phyloP scores from a whole-genome alignment of 176 grass and related monocot species.

The Elymus sibiricus region DNA sequence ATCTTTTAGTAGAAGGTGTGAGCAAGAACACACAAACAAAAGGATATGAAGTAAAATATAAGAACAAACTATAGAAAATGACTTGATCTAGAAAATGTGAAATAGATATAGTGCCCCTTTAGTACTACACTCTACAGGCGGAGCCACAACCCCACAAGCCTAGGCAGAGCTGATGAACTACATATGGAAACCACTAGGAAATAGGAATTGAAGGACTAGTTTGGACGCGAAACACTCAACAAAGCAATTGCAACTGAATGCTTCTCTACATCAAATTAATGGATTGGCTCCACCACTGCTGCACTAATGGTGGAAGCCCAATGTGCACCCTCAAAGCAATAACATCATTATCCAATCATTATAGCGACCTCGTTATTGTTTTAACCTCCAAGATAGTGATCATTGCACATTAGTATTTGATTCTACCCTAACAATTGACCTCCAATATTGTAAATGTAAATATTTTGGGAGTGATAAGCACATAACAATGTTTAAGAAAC shows the following conservation, averaged over 20 bases:
- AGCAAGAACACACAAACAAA: neutral
- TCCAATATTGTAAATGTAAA: neutral
- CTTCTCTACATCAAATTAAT: neutral
- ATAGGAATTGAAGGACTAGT: neutral
- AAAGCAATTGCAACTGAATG: neutral
- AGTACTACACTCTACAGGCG: neutral
- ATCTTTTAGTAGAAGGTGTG: neutral
- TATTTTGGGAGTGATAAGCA: no score
- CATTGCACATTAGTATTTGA: neutral
- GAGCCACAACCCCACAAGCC: no score
- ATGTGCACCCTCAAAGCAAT: neutral
- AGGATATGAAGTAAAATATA: neutral
- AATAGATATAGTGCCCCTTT: neutral
- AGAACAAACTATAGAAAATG: neutral
- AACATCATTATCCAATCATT: neutral
- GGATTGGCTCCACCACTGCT: neutral
- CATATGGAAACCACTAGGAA: no score
- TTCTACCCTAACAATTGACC: neutral
- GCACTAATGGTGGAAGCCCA: neutral
- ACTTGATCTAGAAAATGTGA: neutral
- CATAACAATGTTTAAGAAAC: neutral
- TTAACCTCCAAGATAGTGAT: neutral
- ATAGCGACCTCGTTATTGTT: neutral
- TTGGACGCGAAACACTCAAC: neutral
- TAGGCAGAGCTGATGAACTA: no score